phyloP scores from a whole-genome alignment of 495 filamentous ascomycete species.

The Daldinia bambusicola region DNA sequence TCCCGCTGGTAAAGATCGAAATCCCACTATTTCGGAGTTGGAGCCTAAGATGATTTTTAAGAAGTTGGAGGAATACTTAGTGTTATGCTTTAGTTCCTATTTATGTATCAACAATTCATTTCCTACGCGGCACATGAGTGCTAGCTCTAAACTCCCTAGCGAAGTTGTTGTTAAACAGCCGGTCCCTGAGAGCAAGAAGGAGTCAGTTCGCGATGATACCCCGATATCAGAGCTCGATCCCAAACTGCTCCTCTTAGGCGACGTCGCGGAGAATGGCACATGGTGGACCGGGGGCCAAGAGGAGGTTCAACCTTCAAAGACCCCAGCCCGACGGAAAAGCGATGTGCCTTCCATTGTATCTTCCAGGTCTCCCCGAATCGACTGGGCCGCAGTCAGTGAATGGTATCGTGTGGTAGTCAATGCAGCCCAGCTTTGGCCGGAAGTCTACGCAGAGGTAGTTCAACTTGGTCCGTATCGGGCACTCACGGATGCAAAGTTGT shows the following conservation, averaged over 20 bases:
- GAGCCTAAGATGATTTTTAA: constrained; percentile 68
- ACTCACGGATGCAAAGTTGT: constrained; percentile 50
- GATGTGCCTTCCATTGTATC: constrained; percentile 59
- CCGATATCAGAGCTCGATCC: constrained; percentile 68
- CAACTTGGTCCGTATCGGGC: constrained; percentile 53
- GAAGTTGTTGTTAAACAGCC: constrained; percentile 36
- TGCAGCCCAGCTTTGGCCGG: constrained; percentile 62
- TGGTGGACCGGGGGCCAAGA: constrained; percentile 80
- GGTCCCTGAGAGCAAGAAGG: constrained; percentile 44
- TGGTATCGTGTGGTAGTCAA: constrained; percentile 82
- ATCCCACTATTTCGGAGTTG: constrained; percentile 35
- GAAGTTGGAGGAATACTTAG: constrained; percentile 79
- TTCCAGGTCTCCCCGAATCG: constrained; percentile 73
- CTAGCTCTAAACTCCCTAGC: constrained; percentile 41
- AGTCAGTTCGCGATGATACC: constrained; percentile 45
- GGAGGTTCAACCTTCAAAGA: constrained; percentile 51
- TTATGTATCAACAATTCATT: constrained; percentile 81
- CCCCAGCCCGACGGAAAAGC: constrained; percentile 50
- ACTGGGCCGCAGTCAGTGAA: constrained; percentile 75
- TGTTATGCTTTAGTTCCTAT: constrained; percentile 71
- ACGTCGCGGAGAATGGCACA: constrained; percentile 82
- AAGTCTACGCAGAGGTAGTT: constrained; percentile 64
- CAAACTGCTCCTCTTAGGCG: constrained; percentile 80
- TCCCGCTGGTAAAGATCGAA: constrained; percentile 9
- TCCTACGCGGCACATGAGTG: constrained; percentile 55